Evolutionary conservation across 2,329 filamentous ascomycete species (phyloP), one percentile per base, ranked within the genome.

Genomic region (Cryphonectria radicalis): DNA sequence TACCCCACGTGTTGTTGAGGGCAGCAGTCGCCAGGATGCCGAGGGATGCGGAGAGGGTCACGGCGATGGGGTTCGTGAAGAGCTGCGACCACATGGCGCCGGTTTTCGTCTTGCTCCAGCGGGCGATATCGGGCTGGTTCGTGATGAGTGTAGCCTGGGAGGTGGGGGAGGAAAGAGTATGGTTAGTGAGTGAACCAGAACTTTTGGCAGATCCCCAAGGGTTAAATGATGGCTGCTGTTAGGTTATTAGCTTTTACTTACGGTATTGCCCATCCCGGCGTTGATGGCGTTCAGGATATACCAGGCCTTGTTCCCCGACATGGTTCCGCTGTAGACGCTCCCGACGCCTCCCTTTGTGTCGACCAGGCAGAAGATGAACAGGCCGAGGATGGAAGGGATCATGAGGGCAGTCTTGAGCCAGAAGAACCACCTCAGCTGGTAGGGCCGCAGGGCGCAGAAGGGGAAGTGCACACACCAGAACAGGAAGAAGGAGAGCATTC

Each of bases 341-440:
- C 77, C 79, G 25, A 81, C 65, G 7, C 78, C 76, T 14, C 77
- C 81, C 25, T 80, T 78, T 1, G 80, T 82, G 73, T 81, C 80
- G 40, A 75, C 78, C 78, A 82, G 81, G 73, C 79, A 81, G 72
- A 80, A 82, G 37, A 83, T 74, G n/a, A 75, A 75, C 53, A 76
- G 71, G n/a, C 74, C 74, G 28, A 76, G 72, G 5, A 82, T 78
- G 6, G 80, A 78, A 5, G 80, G 79, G 13, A 82, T 72, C 53
- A 81, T 79, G 72, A 84, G 79, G 50, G 80, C 76, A 7, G 78
- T 79, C 73, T 84, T 84, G 77, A 84, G 79, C 75, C 79, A 81
- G 77, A 85, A 85, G 76, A 85, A 83, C 66, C 76, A 77, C n/a
- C 78, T 75, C 25, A 85, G 74, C 74, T 84, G 81, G 73, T 84